A percentile compares a stretch with the other conserved stretches of the same genome.
These are phyloP conservation scores for Begonia loranthoides DNA, from an alignment of 306 rosid genomes.

Conservation along the genomic window DNA sequence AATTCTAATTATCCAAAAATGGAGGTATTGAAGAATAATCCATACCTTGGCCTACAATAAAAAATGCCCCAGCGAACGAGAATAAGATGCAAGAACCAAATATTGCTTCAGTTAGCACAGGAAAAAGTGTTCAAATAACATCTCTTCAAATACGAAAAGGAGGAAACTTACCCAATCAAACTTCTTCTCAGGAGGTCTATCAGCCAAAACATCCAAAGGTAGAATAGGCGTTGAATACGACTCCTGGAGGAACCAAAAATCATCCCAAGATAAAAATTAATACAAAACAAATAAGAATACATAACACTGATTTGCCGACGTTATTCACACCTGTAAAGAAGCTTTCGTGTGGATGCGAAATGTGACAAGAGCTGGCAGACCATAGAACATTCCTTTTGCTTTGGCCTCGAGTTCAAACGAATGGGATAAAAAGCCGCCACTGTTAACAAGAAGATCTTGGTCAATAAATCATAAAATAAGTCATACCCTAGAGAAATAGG, in stretches of 20 bases:
- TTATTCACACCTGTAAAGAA: conserved; percentile 53
- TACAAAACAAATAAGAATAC: neutral
- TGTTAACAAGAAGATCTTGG: conserved; percentile 15
- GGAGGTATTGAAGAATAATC: too few relatives aligned
- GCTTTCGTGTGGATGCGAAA: conserved; percentile 87
- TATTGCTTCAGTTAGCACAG: conserved; percentile 21
- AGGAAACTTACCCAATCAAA: conserved; percentile 55
- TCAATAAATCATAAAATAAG: conserved; percentile 8
- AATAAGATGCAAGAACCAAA: conserved; percentile 31
- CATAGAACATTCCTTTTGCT: conserved; percentile 44
- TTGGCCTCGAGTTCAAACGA: conserved; percentile 84
- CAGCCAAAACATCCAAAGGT: conserved; percentile 89
- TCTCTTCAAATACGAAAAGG: conserved; percentile 1
- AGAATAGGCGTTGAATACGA: conserved; percentile 73
- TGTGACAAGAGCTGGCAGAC: conserved; percentile 73
- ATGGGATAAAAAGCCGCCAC: conserved; percentile 69
- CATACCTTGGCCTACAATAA: conserved; percentile 80
- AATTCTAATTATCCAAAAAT: too few relatives aligned
- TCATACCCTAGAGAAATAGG: conserved; percentile 6
- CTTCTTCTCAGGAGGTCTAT: conserved; percentile 85
- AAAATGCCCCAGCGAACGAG: conserved; percentile 14
- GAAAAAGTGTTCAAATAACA: conserved; percentile 11
- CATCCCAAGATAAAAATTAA: neutral
- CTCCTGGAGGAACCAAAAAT: conserved; percentile 27
- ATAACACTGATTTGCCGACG: neutral